Conservation (phyloP, 2,329 filamentous ascomycete species). For the Alternaria burnsii region DNA sequence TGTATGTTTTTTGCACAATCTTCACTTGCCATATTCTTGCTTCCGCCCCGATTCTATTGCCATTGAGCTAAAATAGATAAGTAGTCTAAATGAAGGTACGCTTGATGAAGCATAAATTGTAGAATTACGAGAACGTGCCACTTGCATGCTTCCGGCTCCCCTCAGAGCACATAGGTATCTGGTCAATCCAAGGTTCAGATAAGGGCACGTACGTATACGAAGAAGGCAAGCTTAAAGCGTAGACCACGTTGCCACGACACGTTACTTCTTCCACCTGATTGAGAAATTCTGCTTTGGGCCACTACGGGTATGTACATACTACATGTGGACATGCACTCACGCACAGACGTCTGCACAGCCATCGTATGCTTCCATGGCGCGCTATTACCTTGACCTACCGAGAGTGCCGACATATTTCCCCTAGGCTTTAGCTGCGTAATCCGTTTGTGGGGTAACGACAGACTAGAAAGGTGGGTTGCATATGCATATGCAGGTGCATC, state of each 20-base stretch:
- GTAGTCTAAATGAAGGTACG: neutral
- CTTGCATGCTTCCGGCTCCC: constrained; percentile 3
- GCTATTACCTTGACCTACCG: neutral
- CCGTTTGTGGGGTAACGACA: constrained; percentile 3
- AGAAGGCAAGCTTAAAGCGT: neutral
- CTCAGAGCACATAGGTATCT: neutral
- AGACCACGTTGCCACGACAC: neutral
- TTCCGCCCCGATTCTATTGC: neutral
- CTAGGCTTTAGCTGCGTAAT: constrained; percentile 5
- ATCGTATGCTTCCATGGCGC: neutral
- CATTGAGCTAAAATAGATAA: neutral
- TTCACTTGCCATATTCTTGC: neutral
- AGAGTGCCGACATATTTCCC: neutral
- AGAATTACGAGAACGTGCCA: neutral
- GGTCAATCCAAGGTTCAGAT: neutral
- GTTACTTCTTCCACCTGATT: neutral
- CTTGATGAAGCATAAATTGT: neutral
- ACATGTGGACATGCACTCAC: neutral
- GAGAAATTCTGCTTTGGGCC: neutral
- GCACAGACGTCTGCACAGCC: neutral
- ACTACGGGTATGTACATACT: neutral
- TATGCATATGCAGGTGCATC: constrained; percentile 2
- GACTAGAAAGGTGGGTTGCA: neutral
- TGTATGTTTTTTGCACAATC: constrained; percentile 11
- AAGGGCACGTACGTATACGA: neutral